Evolutionary conservation across 352 stramenopile genomes (phyloP).

Genomic region (Bremia lactucae): DNA sequence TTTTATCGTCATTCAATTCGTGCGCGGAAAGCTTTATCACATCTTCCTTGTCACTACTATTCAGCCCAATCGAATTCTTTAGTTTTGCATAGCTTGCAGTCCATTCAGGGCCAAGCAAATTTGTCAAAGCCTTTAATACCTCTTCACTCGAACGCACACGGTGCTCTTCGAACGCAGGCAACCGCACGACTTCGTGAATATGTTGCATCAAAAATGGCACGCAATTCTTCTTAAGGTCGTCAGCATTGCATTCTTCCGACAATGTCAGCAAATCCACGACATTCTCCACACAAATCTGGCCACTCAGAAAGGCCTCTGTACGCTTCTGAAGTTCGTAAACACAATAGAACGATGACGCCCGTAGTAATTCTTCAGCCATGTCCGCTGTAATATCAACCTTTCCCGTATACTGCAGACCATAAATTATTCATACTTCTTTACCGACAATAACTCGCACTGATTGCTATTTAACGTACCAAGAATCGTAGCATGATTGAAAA

Average conservation of each 20-base stretch:
- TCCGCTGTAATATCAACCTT: slow-evolving; percentile 76
- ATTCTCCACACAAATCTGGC: slow-evolving; percentile 72
- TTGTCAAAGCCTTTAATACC: slow-evolving; percentile 69
- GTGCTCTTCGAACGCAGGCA: slow-evolving; percentile 64
- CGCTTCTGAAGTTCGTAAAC: slow-evolving; percentile 82
- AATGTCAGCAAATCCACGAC: slow-evolving; percentile 68
- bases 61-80: slow-evolving; percentile 30
- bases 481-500: slow-evolving; percentile 81
- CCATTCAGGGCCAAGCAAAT: slow-evolving; percentile 70
- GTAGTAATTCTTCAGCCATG: slow-evolving; percentile 72
- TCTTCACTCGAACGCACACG: slow-evolving; percentile 76
- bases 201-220: slow-evolving; percentile 80
- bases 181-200: slow-evolving; percentile 75
- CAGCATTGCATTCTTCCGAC: slow-evolving; percentile 64
- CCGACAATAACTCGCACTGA: not conserved
- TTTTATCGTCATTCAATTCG: slow-evolving; percentile 16
- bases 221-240: slow-evolving; percentile 80
- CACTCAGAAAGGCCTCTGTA: slow-evolving; percentile 66
- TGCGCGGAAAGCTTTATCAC: slow-evolving; percentile 9
- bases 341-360: slow-evolving; percentile 71
- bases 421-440: slow-evolving; percentile 3
- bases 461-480: slow-evolving; percentile 35
- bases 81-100: slow-evolving; percentile 65
- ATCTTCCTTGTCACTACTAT: slow-evolving; percentile 24
- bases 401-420: slow-evolving; percentile 72